These are phyloP conservation scores for Ceratocystis lukuohia DNA, from an alignment of 2,329 filamentous ascomycete genomes.

Conservation along the genomic window DNA sequence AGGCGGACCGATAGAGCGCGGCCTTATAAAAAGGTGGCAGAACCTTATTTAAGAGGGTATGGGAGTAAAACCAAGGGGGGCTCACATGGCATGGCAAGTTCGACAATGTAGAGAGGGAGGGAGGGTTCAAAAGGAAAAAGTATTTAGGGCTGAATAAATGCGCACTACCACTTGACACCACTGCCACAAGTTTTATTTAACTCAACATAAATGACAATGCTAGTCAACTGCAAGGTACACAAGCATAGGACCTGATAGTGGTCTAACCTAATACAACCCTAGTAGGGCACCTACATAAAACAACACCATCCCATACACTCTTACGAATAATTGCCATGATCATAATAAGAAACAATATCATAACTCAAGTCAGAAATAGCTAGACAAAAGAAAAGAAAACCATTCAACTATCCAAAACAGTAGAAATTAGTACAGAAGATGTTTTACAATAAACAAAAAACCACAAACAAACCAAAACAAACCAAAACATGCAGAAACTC, in stretches of 20 bases:
- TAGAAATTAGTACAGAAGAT: not conserved
- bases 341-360: not conserved
- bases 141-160: too few species aligned
- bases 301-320: not conserved
- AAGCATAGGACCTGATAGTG: not conserved
- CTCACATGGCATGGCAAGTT: too few species aligned
- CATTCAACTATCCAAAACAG: not conserved
- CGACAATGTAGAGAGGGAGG: too few species aligned
- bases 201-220: too few species aligned
- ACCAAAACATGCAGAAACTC: not conserved
- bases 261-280: not conserved
- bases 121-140: too few species aligned
- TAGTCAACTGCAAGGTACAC: not conserved
- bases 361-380: not conserved
- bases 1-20: too few species aligned
- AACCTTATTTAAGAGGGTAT: too few species aligned
- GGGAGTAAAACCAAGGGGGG: too few species aligned
- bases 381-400: not conserved
- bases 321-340: not conserved
- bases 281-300: not conserved
- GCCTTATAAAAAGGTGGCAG: too few species aligned
- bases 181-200: too few species aligned
- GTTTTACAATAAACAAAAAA: not conserved
- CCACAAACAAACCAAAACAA: not conserved
- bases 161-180: too few species aligned